Conservation (phyloP, 2,329 filamentous ascomycete species). For the Didymella exigua region DNA sequence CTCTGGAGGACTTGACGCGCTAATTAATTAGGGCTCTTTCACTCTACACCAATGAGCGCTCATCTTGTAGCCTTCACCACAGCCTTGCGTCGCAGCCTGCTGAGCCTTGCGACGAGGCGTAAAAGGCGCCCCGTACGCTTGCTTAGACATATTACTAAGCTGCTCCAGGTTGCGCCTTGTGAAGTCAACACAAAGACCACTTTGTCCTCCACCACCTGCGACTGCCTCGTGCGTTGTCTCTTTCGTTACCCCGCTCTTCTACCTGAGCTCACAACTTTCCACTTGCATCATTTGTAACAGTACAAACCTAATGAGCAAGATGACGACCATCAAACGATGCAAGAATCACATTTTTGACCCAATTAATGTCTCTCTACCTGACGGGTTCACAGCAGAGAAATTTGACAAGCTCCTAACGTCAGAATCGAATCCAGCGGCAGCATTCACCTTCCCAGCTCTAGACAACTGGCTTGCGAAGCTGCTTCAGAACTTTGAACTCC, state of each 20-base stretch:
- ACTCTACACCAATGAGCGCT: not conserved
- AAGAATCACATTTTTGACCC: slow-evolving; percentile 28
- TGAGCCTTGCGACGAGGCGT: too few species aligned
- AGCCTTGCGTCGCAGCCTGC: not conserved
- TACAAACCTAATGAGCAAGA: not conserved
- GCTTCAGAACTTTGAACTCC: slow-evolving; percentile 55
- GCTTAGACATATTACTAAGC: not conserved
- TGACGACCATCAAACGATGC: slow-evolving; percentile 8
- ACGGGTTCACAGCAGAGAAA: slow-evolving; percentile 50
- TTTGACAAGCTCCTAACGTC: slow-evolving; percentile 16
- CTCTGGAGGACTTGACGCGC: not conserved
- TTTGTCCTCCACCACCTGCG: not conserved
- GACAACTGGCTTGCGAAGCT: slow-evolving; percentile 60
- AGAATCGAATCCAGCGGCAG: slow-evolving; percentile 6
- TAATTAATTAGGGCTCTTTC: not conserved
- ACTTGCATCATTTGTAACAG: not conserved
- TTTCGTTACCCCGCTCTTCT: not conserved
- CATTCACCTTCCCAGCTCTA: slow-evolving; percentile 58
- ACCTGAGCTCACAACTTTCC: not conserved
- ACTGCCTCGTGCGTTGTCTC: not conserved
- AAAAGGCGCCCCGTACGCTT: not conserved
- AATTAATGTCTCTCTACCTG: slow-evolving; percentile 51
- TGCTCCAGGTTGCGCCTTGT: not conserved
- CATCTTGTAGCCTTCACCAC: not conserved
- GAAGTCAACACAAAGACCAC: not conserved